Percentiles rank a stretch among this genome's conserved stretches.
Evolutionary conservation across 176 grass and related monocot species (phyloP).

Genomic region (Zoysia japonica): DNA sequence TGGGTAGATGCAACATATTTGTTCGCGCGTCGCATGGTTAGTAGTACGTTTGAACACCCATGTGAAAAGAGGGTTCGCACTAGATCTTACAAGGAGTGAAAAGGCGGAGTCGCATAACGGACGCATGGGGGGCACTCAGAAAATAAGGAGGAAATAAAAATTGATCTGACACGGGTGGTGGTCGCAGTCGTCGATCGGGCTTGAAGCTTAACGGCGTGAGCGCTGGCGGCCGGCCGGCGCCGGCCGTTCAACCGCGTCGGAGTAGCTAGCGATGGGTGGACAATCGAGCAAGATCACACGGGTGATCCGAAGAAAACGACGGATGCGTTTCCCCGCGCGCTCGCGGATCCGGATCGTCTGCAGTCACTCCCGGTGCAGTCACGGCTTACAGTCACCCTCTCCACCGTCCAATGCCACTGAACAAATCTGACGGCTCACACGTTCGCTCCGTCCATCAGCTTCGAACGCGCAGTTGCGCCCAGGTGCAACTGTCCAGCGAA

Average conservation of each 20-base stretch:
- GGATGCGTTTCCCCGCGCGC: background rate
- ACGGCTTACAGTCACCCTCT: too few species aligned
- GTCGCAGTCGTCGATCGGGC: background rate
- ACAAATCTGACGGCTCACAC: too few species aligned
- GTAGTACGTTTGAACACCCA: too few species aligned
- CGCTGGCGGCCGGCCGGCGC: background rate
- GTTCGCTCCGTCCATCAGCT: too few species aligned
- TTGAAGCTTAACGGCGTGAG: background rate
- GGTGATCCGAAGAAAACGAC: slow-evolving; percentile 4
- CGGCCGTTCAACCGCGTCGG: background rate
- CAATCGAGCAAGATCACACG: background rate
- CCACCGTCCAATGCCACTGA: too few species aligned
- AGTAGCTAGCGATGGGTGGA: background rate
- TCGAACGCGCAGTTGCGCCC: too few species aligned
- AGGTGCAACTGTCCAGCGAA: too few species aligned
- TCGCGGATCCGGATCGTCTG: background rate
- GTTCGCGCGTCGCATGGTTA: too few species aligned
- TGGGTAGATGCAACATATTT: too few species aligned
- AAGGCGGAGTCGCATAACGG: background rate
- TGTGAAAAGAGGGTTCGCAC: too few species aligned
- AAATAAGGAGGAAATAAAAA: background rate
- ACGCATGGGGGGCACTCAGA: background rate
- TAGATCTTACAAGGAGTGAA: too few species aligned
- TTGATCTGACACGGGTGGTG: background rate
- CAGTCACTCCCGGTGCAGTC: too few species aligned